Percentiles rank a stretch among this genome's conserved stretches.
phyloP scores from a whole-genome alignment of 2,329 filamentous ascomycete genomes.

The Raffaelea albimanens region DNA sequence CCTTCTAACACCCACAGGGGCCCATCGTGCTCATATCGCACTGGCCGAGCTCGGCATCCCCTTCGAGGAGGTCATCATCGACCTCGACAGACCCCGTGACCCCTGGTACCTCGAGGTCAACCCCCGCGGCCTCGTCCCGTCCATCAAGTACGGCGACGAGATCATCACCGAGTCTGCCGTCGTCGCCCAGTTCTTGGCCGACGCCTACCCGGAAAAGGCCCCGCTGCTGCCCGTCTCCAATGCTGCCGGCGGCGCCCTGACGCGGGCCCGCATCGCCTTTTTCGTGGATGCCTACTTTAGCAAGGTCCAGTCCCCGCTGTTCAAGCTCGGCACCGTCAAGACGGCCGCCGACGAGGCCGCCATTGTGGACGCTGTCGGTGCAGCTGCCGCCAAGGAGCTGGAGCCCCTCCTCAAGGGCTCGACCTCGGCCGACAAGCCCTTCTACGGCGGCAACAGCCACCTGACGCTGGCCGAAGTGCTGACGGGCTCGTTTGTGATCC shows the following conservation, averaged over 20 bases:
- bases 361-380: conserved; percentile 40
- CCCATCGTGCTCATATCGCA: conserved; percentile 66
- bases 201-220: conserved; percentile 49
- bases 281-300: conserved; percentile 37
- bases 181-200: conserved; percentile 61
- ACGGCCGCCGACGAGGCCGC: conserved; percentile 39
- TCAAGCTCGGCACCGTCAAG: conserved; percentile 34
- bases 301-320: conserved; percentile 33
- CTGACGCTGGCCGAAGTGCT: conserved; percentile 68
- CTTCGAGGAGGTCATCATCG: conserved; percentile 64
- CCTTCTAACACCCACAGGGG: conserved; percentile 29
- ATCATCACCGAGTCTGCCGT: conserved; percentile 67
- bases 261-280: conserved; percentile 58
- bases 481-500: conserved; percentile 57
- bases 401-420: conserved; percentile 54
- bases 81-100: conserved; percentile 58
- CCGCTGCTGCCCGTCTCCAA: conserved; percentile 46
- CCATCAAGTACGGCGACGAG: conserved; percentile 54
- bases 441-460: conserved; percentile 53
- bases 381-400: conserved; percentile 56
- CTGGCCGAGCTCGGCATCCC: conserved; percentile 56
- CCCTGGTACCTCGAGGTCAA: conserved; percentile 69
- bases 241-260: conserved; percentile 44
- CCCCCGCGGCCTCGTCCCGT: conserved; percentile 68
- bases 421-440: conserved; percentile 34